These are phyloP conservation scores for Stramenopiles sp. DNA, from an alignment of 352 stramenopile genomes.

Conservation along the genomic window DNA sequence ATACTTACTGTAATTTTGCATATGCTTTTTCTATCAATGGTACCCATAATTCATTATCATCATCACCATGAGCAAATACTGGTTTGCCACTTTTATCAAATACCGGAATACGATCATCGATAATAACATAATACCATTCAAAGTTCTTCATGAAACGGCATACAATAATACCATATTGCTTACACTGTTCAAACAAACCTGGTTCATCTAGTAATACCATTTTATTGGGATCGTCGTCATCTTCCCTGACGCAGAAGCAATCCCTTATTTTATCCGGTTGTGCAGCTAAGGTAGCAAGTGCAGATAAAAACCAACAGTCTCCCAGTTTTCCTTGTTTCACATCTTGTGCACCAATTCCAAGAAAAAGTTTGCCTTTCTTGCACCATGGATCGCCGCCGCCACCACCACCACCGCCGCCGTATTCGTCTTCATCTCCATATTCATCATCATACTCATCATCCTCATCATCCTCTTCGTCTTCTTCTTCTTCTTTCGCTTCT, in stretches of 20 bases:
- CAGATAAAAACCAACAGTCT: slow-evolving; percentile 73
- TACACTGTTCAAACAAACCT: slow-evolving; percentile 25
- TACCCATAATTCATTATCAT: slow-evolving; percentile 34
- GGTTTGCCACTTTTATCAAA: slow-evolving; percentile 29
- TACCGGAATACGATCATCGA: slow-evolving; percentile 59
- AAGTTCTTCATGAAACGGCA: slow-evolving; percentile 78
- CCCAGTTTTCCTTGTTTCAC: slow-evolving; percentile 64
- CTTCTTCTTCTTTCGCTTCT: slow-evolving; percentile 20
- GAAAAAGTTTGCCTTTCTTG: slow-evolving; percentile 41
- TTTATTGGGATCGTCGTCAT: slow-evolving; percentile 9
- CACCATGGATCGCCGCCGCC: slow-evolving; percentile 31
- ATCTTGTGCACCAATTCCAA: slow-evolving; percentile 46
- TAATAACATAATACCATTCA: slow-evolving; percentile 66
- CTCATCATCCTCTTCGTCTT: slow-evolving; percentile 22
- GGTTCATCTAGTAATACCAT: background rate
- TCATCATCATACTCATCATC: background rate
- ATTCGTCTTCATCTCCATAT: slow-evolving; percentile 4
- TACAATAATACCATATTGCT: slow-evolving; percentile 52
- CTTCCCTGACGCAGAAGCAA: slow-evolving; percentile 43
- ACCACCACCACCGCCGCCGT: slow-evolving; percentile 13
- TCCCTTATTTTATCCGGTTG: slow-evolving; percentile 46
- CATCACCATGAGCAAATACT: slow-evolving; percentile 13
- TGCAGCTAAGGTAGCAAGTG: slow-evolving; percentile 57
- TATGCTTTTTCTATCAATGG: slow-evolving; percentile 67
- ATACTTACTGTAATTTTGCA: slow-evolving; percentile 71